Evolutionary conservation across 2,329 filamentous ascomycete species (phyloP), one percentile per base, ranked within the genome.

Genomic region (Fusarium clavum): DNA sequence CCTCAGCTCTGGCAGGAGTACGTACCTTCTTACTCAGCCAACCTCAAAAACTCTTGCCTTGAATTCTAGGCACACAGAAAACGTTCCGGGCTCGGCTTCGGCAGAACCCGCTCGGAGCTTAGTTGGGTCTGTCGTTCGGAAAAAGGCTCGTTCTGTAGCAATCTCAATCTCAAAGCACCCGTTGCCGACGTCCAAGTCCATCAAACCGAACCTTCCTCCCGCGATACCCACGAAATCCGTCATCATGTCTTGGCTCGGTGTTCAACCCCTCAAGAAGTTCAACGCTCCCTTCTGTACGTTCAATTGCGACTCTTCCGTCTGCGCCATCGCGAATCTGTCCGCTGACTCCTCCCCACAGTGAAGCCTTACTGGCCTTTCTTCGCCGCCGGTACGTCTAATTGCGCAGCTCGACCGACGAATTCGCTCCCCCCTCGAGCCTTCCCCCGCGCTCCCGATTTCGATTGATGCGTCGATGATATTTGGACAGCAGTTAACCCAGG

Each of bases 301-400:
- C 79, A 81, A 84, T 83, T 77, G 67, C 70, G 57, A 61, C 74
- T 61, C 58, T 63, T 47, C 46, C 67, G 59, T 48, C 54, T 48
- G 45, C 59, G 57, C 44, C 61, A 63, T 66, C 59, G 61, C 61
- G 62, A 57, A 69, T 45, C 48, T 70, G 63, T 68, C 77, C 69
- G 77, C 77, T 78, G 68, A 77, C 69, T 71, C 60, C 72, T 51
- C 46, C 70, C 38, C 79, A 81, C 80, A 98, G 95, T 93, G 85
- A 89, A 89, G 87, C 94, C 95, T 77, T 91, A 97, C 91, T 90
- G 89, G 82, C 95, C 95, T 76, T 98, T 98, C 90, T 96, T 94
- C 87, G 87, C 88, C 83, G 95, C 95, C 81, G 94, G 95, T 97
- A 96, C 80, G 92, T 87, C 60, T 69, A 73, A 74, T 64, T 69